These are phyloP conservation scores for Gaeumannomyces sp. DNA, from an alignment of 2,329 filamentous ascomycete species.

Conservation along the genomic window DNA sequence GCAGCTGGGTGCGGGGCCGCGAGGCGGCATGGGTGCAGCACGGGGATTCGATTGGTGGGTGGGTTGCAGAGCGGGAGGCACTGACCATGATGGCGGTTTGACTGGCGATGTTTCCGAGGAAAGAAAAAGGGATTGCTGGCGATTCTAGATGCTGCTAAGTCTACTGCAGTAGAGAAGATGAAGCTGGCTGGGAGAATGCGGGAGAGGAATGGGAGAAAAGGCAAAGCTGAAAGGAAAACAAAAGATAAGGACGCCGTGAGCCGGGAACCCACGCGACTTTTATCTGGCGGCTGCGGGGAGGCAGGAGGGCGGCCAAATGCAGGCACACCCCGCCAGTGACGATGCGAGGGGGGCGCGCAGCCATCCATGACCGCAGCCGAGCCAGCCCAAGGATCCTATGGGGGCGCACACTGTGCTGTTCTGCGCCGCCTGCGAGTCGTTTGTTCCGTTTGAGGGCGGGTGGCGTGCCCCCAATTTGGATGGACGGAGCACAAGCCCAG, in stretches of 20 bases:
- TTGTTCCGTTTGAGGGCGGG: background rate
- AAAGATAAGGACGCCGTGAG: background rate
- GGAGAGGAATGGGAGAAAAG: background rate
- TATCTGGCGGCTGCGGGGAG: background rate
- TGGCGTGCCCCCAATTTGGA: background rate
- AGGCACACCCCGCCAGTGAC: background rate
- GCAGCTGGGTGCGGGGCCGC: background rate
- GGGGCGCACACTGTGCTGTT: background rate
- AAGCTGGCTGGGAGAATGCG: background rate
- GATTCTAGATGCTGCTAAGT: slow-evolving; percentile 1
- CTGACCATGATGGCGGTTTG: background rate
- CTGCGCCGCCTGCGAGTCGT: too few species aligned
- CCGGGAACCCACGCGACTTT: background rate
- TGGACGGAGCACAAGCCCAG: background rate
- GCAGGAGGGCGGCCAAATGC: background rate
- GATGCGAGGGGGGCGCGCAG: background rate
- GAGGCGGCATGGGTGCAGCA: background rate
- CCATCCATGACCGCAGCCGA: background rate
- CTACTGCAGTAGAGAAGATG: background rate
- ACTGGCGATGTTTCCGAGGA: background rate
- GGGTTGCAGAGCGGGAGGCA: background rate
- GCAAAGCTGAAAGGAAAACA: background rate
- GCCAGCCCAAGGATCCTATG: background rate
- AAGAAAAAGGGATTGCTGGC: background rate
- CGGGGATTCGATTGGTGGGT: background rate